Conservation (phyloP, 1,284 basidiomycete species). For the Microbotryum lychnidis-dioicae region DNA sequence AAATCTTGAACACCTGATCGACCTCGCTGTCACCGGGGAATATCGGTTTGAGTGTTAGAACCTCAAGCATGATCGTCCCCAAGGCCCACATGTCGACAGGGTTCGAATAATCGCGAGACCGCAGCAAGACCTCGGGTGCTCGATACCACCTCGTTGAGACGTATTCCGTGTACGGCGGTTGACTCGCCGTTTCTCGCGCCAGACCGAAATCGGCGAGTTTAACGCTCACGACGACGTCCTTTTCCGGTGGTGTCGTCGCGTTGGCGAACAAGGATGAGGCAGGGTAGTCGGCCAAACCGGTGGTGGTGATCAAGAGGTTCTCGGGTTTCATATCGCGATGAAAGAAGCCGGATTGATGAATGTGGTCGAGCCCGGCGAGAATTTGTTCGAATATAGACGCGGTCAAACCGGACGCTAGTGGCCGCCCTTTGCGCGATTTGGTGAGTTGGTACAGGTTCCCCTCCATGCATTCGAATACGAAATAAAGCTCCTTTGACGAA, state of each 20-base stretch:
- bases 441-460: conserved; percentile 99
- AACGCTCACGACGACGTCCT: conserved; percentile 92
- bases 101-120: conserved; percentile 84
- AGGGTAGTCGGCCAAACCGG: conserved; percentile 89
- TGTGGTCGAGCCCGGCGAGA: conserved; percentile 80
- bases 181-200: conserved; percentile 77
- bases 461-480: conserved; percentile 99
- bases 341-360: conserved; percentile 88
- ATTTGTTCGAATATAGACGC: conserved; percentile 93
- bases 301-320: conserved; percentile 99
- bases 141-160: conserved; percentile 99
- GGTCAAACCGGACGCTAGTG: conserved; percentile 87
- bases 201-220: conserved; percentile 99
- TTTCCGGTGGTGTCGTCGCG: conserved; percentile 50
- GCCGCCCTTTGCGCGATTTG: conserved; percentile 87
- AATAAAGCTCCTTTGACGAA: conserved; percentile 88
- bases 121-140: conserved; percentile 89
- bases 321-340: conserved; percentile 99
- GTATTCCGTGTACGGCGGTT: conserved; percentile 96
- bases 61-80: conserved; percentile 94
- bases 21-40: conserved; percentile 96
- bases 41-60: conserved; percentile 87
- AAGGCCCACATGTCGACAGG: conserved; percentile 99
- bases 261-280: conserved; percentile 42
- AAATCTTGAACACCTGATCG: conserved; percentile 86